Evolutionary conservation across 768 basidiomycete genomes (phyloP).

Genomic region (Holtermanniella nyarrowii): DNA sequence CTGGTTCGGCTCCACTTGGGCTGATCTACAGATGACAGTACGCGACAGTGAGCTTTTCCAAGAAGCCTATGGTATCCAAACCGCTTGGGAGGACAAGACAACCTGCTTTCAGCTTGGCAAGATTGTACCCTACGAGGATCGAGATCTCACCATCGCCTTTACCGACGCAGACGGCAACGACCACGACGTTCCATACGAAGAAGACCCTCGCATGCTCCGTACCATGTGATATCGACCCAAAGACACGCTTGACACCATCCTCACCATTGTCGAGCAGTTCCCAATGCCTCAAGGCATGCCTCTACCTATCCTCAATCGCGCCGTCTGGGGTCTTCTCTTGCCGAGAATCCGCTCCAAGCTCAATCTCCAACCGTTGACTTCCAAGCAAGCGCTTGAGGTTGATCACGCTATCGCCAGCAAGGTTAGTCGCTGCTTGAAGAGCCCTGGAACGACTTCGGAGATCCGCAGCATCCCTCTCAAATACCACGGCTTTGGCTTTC

Average conservation of each 20-base stretch:
- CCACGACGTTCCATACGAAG: background rate
- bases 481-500: constrained; percentile 9
- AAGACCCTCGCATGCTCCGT: constrained; percentile 1
- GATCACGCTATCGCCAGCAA: constrained; percentile 10
- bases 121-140: background rate
- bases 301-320: constrained; percentile 2
- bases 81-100: constrained; percentile 12
- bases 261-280: constrained; percentile 2
- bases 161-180: background rate
- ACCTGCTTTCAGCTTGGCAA: constrained; percentile 5
- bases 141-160: background rate
- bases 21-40: background rate
- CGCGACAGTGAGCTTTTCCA: constrained; percentile 5
- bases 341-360: constrained; percentile 3
- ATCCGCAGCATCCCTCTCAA: constrained; percentile 4
- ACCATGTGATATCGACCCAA: background rate
- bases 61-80: constrained; percentile 6
- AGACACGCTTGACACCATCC: background rate
- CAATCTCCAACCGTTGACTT: constrained; percentile 4
- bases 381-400: background rate
- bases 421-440: background rate
- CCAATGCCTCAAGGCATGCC: constrained; percentile 2
- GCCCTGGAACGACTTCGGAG: background rate
- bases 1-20: constrained; percentile 1
- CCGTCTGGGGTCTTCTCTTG: constrained; percentile 3